Percentiles rank a stretch among this genome's conserved stretches.
These are phyloP conservation scores for Leccinellum rugosiceps DNA, from an alignment of 768 basidiomycete genomes.

Conservation along the genomic window DNA sequence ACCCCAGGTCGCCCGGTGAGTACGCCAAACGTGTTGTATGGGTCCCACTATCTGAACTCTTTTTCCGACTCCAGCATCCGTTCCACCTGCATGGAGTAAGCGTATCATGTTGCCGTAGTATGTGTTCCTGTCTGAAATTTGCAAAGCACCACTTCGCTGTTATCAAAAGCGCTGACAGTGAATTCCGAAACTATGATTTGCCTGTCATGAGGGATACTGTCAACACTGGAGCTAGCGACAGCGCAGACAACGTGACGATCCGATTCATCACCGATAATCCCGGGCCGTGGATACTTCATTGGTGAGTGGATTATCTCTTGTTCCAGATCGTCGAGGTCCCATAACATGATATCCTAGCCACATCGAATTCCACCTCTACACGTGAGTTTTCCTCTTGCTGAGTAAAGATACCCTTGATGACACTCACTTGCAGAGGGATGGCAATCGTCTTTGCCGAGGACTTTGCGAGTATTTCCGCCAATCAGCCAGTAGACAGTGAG, in stretches of 20 bases:
- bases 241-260: conserved; percentile 41
- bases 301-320: conserved; percentile 9
- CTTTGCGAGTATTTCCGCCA: not conserved
- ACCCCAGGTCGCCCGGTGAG: conserved; percentile 30
- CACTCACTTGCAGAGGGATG: conserved; percentile 4
- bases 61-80: conserved; percentile 9
- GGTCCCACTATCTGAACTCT: not conserved
- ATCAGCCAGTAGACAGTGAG: conserved; percentile 1
- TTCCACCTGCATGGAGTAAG: conserved; percentile 24
- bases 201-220: conserved; percentile 55
- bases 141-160: conserved; percentile 42
- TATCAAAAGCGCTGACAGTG: conserved; percentile 39
- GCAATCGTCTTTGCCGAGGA: conserved; percentile 14
- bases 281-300: conserved; percentile 56
- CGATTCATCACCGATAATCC: conserved; percentile 68
- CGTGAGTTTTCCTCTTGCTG: conserved; percentile 3
- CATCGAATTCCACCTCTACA: conserved; percentile 35
- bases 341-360: conserved; percentile 23
- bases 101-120: not conserved
- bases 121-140: not conserved
- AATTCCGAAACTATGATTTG: conserved; percentile 39
- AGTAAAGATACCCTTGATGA: not conserved
- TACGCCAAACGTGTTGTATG: not conserved
- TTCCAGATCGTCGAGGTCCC: not conserved
- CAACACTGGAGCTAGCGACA: conserved; percentile 30